Base-by-base conservation (phyloP, 352 stramenopile genomes). In the Pythium brachiatum region DNA sequence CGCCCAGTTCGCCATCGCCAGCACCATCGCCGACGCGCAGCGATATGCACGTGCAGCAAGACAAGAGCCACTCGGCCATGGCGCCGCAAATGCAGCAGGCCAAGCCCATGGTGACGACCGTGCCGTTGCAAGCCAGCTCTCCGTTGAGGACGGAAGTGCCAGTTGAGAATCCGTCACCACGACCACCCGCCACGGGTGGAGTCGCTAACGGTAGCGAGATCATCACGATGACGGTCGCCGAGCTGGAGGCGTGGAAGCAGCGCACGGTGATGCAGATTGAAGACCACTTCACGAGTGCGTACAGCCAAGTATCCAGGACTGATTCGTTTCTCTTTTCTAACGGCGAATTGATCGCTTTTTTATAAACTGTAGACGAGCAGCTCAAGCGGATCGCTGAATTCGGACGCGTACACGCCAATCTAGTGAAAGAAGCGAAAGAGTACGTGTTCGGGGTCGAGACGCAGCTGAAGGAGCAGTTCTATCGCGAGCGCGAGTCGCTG, bases 381-480 rank as follows among this genome's bases (percentile, higher is more conserved):
- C 63, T 92, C 20, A 92, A 90, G 67, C 76, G 83, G 34, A 92
- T 92, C 56, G 75, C 78, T 1, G 83, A 92, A 57, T 92, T 92
- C 57, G 83, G 83, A 27, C 79, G 83, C 31, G 80, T 88, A 15
- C 80, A 89, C 62, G 79, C 77, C 3, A 88, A 68, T 41, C 65
- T 92, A 11, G 57, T 90, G 32, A 75, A 83, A 23, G 80, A 92
- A 60, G 80, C 83, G 3, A 88, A 81, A 51, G 67, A 87, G 55
- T 83, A 87, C 57, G 83, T 92, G 25, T 70, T 65, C 48, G 76
- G 72, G 59, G 70, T 89, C 34, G 82, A 91, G 52, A 70, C 70
- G 18, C 75, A 84, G 60, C 63, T 89, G 18, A 72, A 29, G 3
- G 66, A 60, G 21, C 78, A 89, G 60, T 68, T 92, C 50, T 72